These are phyloP conservation scores for Vitrella brassicaformis DNA, from an alignment of 73 alveolate genomes.

Conservation along the genomic window DNA sequence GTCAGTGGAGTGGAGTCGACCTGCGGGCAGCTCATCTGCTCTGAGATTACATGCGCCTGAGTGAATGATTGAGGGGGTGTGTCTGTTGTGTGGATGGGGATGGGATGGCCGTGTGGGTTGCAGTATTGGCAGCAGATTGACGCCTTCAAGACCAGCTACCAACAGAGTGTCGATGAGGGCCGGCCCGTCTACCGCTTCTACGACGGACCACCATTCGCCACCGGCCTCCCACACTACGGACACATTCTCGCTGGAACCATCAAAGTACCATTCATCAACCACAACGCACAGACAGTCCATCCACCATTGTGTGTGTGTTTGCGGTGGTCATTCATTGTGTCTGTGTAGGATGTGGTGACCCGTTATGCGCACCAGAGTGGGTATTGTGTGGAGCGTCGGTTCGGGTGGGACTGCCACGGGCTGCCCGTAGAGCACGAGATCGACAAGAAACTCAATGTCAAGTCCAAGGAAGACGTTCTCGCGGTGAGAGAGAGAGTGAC, in stretches of 20 bases:
- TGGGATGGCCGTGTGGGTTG: too few relatives aligned
- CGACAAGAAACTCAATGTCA: constrained; percentile 77
- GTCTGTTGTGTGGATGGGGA: not conserved
- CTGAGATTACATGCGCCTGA: not conserved
- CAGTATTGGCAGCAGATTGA: constrained; percentile 92
- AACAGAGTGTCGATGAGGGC: constrained; percentile 52
- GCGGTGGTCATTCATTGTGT: too few relatives aligned
- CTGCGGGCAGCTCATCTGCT: not conserved
- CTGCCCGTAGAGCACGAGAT: constrained; percentile 97
- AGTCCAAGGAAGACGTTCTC: constrained; percentile 70
- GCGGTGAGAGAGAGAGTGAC: constrained; percentile 10
- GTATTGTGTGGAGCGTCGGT: constrained; percentile 82
- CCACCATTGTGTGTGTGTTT: constrained; percentile 6
- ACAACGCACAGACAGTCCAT: not conserved
- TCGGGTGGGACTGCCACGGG: constrained; percentile 99
- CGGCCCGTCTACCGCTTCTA: constrained; percentile 88
- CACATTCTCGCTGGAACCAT: constrained; percentile 98
- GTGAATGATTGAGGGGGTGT: not conserved
- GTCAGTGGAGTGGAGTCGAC: not conserved
- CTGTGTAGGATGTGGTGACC: constrained; percentile 87
- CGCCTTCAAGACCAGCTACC: constrained; percentile 88
- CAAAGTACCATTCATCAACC: constrained; percentile 39
- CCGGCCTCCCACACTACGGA: constrained; percentile 99
- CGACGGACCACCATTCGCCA: constrained; percentile 99
- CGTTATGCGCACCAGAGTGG: constrained; percentile 97